These are phyloP conservation scores for Endocalyx cinctus DNA, from an alignment of 2,329 filamentous ascomycete genomes.

Conservation along the genomic window DNA sequence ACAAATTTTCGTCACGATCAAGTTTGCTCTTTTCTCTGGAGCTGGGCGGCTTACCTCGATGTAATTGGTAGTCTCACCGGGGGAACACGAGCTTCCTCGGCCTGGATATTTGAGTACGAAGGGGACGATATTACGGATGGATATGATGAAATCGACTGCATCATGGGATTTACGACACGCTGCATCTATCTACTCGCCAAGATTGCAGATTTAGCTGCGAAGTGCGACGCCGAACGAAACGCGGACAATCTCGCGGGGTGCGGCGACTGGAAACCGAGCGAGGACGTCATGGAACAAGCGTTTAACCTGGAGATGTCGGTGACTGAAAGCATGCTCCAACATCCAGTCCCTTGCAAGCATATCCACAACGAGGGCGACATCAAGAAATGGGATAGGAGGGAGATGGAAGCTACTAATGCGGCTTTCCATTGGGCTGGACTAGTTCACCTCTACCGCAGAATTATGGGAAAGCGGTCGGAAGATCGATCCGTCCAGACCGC, in stretches of 20 bases:
- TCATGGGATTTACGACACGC: conserved; percentile 71
- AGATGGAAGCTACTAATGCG: conserved; percentile 68
- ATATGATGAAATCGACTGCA: conserved; percentile 71
- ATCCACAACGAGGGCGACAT: conserved; percentile 45
- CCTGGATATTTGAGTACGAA: conserved; percentile 46
- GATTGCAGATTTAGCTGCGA: conserved; percentile 65
- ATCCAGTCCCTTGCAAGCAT: conserved; percentile 40
- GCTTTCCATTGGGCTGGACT: conserved; percentile 77
- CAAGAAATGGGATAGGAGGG: conserved; percentile 53
- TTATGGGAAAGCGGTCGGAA: conserved; percentile 55
- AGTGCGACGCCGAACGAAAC: conserved; percentile 63
- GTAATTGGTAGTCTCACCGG: conserved; percentile 70
- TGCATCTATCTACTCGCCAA: conserved; percentile 68
- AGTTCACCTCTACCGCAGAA: conserved; percentile 70
- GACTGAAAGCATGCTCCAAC: conserved; percentile 46
- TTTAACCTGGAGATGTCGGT: conserved; percentile 58
- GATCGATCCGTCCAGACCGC: conserved; percentile 59
- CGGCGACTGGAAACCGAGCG: conserved; percentile 53
- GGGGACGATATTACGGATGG: conserved; percentile 47
- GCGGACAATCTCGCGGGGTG: conserved; percentile 45
- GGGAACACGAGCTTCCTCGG: conserved; percentile 43
- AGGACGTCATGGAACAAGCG: conserved; percentile 51
- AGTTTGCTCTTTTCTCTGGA: conserved; percentile 68
- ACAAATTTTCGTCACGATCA: conserved; percentile 48
- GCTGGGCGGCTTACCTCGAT: conserved; percentile 83